Evolutionary conservation across 805 yeast genomes (phyloP).

Genomic region (Metschnikowia gelsemii): DNA sequence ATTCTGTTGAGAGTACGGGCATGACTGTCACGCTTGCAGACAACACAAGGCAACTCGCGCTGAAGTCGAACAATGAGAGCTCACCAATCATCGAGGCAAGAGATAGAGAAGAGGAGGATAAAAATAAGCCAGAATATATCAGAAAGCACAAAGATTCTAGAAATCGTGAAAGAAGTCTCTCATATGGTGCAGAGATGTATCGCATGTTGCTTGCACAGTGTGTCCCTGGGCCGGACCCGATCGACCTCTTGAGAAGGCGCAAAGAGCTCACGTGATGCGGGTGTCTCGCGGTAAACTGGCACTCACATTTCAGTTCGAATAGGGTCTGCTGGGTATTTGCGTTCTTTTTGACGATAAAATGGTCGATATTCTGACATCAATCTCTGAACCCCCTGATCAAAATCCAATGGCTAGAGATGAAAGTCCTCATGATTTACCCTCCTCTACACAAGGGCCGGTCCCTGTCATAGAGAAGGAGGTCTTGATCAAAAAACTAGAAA

Average conservation of each 20-base stretch:
- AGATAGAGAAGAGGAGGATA: background rate
- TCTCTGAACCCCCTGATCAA: background rate
- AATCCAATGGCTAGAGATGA: background rate
- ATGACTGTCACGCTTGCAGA: background rate
- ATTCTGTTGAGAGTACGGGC: background rate
- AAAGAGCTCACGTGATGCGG: conserved; percentile 10
- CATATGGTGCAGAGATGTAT: background rate
- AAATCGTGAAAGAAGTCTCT: background rate
- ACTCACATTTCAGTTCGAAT: background rate
- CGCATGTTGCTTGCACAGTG: conserved; percentile 9
- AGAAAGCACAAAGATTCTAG: background rate
- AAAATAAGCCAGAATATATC: background rate
- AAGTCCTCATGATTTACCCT: background rate
- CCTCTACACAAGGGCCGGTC: conserved; percentile 5
- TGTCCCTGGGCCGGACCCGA: conserved; percentile 9
- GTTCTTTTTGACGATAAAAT: background rate
- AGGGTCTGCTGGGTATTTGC: background rate
- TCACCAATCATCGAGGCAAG: background rate
- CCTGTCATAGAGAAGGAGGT: conserved; percentile 16
- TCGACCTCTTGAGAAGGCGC: conserved; percentile 13
- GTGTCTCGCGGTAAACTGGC: background rate
- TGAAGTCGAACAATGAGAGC: background rate
- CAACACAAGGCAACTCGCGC: background rate
- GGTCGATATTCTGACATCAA: background rate
- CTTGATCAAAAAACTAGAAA: conserved; percentile 19